Base-by-base conservation (phyloP, 345 rosid species). In the Erodium maritimum region DNA sequence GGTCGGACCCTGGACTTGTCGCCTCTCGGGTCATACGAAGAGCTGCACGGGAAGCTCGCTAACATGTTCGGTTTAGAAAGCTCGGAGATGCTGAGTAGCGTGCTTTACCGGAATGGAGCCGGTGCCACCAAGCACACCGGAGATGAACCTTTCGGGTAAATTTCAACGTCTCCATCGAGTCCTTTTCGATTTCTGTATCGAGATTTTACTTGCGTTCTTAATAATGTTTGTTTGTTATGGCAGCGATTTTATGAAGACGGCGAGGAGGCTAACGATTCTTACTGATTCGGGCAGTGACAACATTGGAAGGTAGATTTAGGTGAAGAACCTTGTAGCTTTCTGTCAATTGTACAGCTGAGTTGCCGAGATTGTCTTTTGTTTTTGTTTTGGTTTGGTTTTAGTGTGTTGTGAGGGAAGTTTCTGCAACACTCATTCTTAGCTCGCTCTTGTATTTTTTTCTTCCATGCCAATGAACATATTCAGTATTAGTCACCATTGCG, bases 201-300 rank as follows among this genome's bases (percentile, higher is more conserved):
- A 24, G 9, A 29, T 59, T 54, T 18, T 5, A 4, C 19, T 58
- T 34, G 19, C 1, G 12, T n/a, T 55, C 11, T 22, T 20, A 62
- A 17, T 14, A 23, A 1, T 11, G 9, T 19, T 21, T 18, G 48
- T 65, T 12, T 58, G 20, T 34, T n/a, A 7, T 60, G 62, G 77
- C 90, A 93, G 96, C 62, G 91, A 83, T 70, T 89, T 93, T 70
- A 65, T 80, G 80, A 93, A 82, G 80, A 75, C 87, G 10, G 94
- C 89, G 29, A 82, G 91, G 74, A 88, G 87, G 77, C 70, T 88
- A 69, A 88, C 82, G 4, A 83, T 87, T 67, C 80, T 79, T n/a
- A 63, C 79, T 5, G 95, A 84, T 72, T 75, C 85, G 21, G 73
- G 95, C 69, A 77, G 80, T 19, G 81, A 81, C 71, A 79, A 73